These are phyloP conservation scores for Fusarium lyarnte DNA, from an alignment of 2,329 filamentous ascomycete genomes.

Conservation along the genomic window DNA sequence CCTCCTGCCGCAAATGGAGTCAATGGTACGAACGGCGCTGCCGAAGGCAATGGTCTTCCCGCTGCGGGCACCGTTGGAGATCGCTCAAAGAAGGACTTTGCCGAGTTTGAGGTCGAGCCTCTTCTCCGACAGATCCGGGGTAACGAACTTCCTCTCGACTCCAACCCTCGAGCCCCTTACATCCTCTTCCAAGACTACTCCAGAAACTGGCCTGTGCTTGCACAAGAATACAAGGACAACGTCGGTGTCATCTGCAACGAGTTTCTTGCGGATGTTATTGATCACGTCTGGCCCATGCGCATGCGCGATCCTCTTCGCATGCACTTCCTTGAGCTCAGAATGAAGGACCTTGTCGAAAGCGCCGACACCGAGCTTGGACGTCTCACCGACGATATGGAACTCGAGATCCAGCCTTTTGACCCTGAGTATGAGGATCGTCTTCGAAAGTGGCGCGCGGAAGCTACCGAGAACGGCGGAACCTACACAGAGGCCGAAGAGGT, in stretches of 20 bases:
- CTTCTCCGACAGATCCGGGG: slow-evolving; percentile 61
- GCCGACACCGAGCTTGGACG: slow-evolving; percentile 58
- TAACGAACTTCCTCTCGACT: slow-evolving; percentile 63
- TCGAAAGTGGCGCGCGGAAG: slow-evolving; percentile 56
- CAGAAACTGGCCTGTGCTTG: slow-evolving; percentile 61
- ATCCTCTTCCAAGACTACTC: slow-evolving; percentile 65
- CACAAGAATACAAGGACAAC: slow-evolving; percentile 64
- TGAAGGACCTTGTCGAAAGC: slow-evolving; percentile 57
- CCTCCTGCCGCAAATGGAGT: slow-evolving; percentile 29
- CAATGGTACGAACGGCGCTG: slow-evolving; percentile 12
- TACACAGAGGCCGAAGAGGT: slow-evolving; percentile 64
- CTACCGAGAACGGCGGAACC: slow-evolving; percentile 55
- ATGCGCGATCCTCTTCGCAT: slow-evolving; percentile 62
- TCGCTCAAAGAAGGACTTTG: slow-evolving; percentile 58
- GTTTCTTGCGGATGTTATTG: slow-evolving; percentile 61
- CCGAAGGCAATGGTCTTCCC: slow-evolving; percentile 40
- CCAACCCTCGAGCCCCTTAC: slow-evolving; percentile 62
- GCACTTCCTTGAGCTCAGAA: slow-evolving; percentile 60
- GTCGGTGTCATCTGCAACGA: slow-evolving; percentile 64
- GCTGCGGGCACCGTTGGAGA: slow-evolving; percentile 47
- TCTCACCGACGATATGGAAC: slow-evolving; percentile 60
- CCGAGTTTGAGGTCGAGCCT: slow-evolving; percentile 58
- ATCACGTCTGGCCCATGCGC: slow-evolving; percentile 60
- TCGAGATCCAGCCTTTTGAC: slow-evolving; percentile 64
- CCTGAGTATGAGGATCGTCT: slow-evolving; percentile 63